Evolutionary conservation across 345 rosid species (phyloP), one percentile per base, ranked within the genome.

Genomic region (Eucalyptus melliodora): DNA sequence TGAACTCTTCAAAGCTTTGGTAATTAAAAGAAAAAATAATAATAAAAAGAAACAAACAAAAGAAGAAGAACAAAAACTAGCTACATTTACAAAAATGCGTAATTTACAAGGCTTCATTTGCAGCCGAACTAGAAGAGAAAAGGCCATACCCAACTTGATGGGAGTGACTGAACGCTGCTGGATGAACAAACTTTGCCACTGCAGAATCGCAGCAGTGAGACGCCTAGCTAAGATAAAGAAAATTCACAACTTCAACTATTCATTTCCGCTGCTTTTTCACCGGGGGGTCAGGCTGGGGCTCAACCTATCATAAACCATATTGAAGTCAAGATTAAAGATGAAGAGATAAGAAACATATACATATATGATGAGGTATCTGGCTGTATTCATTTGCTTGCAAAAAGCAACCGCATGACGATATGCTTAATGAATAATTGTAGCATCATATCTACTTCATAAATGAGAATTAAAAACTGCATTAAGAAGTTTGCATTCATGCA

Each of bases 201-300:
- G 85, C 85, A 40, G 85, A 77, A 77, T 77, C 45, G 40, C 83
- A 77, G 37, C 83, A 77, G 47, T 21, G 16, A 77, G 85, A 40
- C 16, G 9, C 85, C 85, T 77, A 77, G 47, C 85, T 77, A 77
- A 40, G 82, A 17, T 17, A 37, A 72, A 37, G 83, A 77, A 40
- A 77, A 40, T 77, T 21, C 85, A 77, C 85, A 77, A 40, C 47
- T 77, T 77, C 85, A 77, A 77, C 85, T 21, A 21, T 77, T 93
- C 91, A 95, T 91, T 94, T 95, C 44, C 97, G 94, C 83, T 91
- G 96, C 92, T 94, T 96, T 92, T 95, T 96, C 21, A 92, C 15
- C 60, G 87, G 93, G 88, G 94, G 93, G 72, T 96, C 98, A 12
- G 93, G 86, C 89, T 91, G 97, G 42, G 91, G 87, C 88, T 94